Evolutionary conservation across 768 basidiomycete species (phyloP).

Genomic region (Pleurotus citrinopileatus): DNA sequence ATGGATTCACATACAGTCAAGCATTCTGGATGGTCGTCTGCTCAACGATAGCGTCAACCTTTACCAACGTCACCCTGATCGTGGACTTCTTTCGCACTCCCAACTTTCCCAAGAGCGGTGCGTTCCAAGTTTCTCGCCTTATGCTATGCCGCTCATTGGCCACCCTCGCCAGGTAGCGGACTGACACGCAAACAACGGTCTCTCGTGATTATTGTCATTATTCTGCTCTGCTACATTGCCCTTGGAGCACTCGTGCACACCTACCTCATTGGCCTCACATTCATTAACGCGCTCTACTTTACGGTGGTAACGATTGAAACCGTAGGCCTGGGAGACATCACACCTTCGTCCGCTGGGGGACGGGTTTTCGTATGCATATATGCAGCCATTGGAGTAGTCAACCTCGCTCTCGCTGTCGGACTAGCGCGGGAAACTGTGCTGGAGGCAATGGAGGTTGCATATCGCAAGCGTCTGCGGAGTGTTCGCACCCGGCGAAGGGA

Average conservation of each 20-base stretch:
- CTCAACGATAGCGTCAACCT: conserved; percentile 62
- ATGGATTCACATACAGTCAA: conserved; percentile 68
- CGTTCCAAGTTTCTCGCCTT: conserved; percentile 14
- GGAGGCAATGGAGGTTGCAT: conserved; percentile 68
- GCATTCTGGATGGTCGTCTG: conserved; percentile 79
- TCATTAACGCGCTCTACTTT: conserved; percentile 78
- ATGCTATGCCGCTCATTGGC: not conserved
- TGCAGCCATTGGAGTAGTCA: conserved; percentile 58
- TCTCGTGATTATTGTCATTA: conserved; percentile 76
- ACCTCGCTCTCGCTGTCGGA: conserved; percentile 59
- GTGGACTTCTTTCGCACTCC: conserved; percentile 56
- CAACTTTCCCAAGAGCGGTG: conserved; percentile 65
- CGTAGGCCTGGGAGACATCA: conserved; percentile 76
- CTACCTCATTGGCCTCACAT: conserved; percentile 50
- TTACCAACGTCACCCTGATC: conserved; percentile 67
- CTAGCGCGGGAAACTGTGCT: conserved; percentile 69
- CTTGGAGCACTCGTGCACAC: conserved; percentile 65
- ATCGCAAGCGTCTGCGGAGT: conserved; percentile 49
- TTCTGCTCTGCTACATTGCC: conserved; percentile 70
- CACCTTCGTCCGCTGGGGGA: conserved; percentile 44
- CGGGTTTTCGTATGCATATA: conserved; percentile 63
- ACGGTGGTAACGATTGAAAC: conserved; percentile 73
- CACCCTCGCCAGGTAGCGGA: conserved; percentile 60
- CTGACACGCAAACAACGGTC: conserved; percentile 77
- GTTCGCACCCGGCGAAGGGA: conserved; percentile 45